These are phyloP conservation scores for Termitomyces sp. DNA, from an alignment of 768 basidiomycete species.

Conservation along the genomic window DNA sequence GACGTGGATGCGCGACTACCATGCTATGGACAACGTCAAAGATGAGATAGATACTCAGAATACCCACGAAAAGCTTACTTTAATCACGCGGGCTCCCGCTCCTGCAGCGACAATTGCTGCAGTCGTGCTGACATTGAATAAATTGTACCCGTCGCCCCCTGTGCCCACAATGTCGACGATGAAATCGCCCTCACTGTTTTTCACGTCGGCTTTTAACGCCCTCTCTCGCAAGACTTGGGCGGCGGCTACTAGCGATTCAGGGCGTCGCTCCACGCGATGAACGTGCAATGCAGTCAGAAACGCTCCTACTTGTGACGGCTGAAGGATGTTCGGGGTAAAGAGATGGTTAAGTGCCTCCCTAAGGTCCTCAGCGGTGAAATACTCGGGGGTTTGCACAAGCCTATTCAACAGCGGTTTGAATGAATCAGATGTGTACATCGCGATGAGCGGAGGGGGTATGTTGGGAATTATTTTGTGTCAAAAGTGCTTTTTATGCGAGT, in stretches of 20 bases:
- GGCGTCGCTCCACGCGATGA: constrained; percentile 68
- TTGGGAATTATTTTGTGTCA: not conserved
- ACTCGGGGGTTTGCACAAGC: constrained; percentile 75
- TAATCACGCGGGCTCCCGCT: constrained; percentile 88
- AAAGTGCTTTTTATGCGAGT: constrained; percentile 3
- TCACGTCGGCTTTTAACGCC: constrained; percentile 57
- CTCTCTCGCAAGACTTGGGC: constrained; percentile 70
- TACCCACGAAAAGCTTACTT: constrained; percentile 41
- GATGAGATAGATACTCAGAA: constrained; percentile 2
- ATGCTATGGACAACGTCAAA: constrained; percentile 49
- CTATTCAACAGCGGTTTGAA: constrained; percentile 79
- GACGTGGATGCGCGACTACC: constrained; percentile 90
- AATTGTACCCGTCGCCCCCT: constrained; percentile 92
- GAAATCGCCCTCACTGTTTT: constrained; percentile 61
- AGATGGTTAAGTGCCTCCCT: constrained; percentile 68
- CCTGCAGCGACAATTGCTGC: constrained; percentile 94
- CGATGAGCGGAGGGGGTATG: constrained; percentile 6
- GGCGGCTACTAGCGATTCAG: constrained; percentile 75
- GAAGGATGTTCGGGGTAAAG: constrained; percentile 57
- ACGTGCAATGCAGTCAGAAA: constrained; percentile 86
- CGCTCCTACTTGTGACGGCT: constrained; percentile 78
- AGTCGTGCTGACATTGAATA: constrained; percentile 95
- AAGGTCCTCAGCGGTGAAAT: constrained; percentile 76
- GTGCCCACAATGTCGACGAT: constrained; percentile 82
- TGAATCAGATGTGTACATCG: constrained; percentile 28